Percentiles rank a stretch among this genome's conserved stretches.
These are phyloP conservation scores for Psilocybe cyanescens DNA, from an alignment of 768 basidiomycete genomes.

Conservation along the genomic window DNA sequence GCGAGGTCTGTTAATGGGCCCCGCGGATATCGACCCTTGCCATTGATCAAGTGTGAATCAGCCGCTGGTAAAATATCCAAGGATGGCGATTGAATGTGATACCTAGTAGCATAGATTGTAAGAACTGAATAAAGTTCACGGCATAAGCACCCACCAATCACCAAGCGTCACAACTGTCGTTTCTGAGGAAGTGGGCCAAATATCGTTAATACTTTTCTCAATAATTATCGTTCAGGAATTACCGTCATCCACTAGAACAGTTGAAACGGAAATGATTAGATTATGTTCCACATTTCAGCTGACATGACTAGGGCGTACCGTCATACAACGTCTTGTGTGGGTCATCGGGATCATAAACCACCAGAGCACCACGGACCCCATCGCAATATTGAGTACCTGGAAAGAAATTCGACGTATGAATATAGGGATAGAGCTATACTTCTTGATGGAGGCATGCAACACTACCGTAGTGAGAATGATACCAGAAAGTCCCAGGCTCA, in stretches of 20 bases:
- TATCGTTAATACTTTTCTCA: too few species aligned
- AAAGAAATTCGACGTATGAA: too few species aligned
- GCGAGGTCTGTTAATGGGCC: conserved; percentile 44
- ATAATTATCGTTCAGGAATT: background rate
- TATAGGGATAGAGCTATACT: too few species aligned
- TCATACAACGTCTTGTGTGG: conserved; percentile 23
- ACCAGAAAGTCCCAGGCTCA: conserved; percentile 49
- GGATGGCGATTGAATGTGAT: conserved; percentile 28
- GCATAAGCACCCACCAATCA: conserved; percentile 30
- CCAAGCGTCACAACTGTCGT: conserved; percentile 31
- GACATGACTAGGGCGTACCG: background rate
- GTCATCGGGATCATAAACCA: conserved; percentile 27
- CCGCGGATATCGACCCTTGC: conserved; percentile 46
- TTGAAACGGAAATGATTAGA: too few species aligned
- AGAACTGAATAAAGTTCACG: background rate
- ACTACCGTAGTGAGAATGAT: conserved; percentile 37
- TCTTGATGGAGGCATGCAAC: too few species aligned
- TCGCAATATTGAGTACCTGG: conserved; percentile 57
- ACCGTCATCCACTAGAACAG: conserved; percentile 41
- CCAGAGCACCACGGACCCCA: conserved; percentile 44
- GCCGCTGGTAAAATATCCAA: conserved; percentile 22
- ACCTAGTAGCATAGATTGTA: conserved; percentile 34
- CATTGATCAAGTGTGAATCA: conserved; percentile 56
- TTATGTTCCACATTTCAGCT: too few species aligned
- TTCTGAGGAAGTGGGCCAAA: conserved; percentile 25